Conservation (phyloP, 164 flowering plant genomes). For the Protea cynaroides region DNA sequence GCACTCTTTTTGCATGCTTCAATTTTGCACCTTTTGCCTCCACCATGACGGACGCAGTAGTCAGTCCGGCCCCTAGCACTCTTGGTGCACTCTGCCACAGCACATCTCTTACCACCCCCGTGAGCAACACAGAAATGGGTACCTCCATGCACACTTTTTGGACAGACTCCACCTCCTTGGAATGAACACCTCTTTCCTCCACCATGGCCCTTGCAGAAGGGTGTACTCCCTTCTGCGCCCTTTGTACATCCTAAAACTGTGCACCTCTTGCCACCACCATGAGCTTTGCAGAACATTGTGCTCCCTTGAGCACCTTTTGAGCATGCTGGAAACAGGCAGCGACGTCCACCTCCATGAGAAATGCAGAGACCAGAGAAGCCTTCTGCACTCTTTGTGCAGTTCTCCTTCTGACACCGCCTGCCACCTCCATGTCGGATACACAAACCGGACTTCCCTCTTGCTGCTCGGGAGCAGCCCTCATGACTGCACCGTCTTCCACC, state of each 20-base stretch:
- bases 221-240: neutral
- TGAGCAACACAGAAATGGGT: neutral
- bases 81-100: neutral
- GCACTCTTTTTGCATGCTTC: neutral
- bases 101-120: neutral
- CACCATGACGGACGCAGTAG: neutral
- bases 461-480: neutral
- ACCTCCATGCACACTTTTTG: slow-evolving; percentile 1
- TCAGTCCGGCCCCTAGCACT: neutral
- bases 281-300: neutral
- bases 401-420: neutral
- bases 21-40: slow-evolving; percentile 2
- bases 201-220: neutral
- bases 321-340: neutral
- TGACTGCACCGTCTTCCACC: neutral
- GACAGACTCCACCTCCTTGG: neutral
- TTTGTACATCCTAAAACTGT: neutral
- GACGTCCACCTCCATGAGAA: neutral
- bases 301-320: neutral
- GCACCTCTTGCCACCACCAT: neutral
- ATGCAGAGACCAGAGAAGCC: neutral
- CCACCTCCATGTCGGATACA: neutral
- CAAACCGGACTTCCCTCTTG: neutral
- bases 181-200: neutral
- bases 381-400: neutral